Conservation (phyloP, 1,284 basidiomycete species). For the Peniophora sp. region DNA sequence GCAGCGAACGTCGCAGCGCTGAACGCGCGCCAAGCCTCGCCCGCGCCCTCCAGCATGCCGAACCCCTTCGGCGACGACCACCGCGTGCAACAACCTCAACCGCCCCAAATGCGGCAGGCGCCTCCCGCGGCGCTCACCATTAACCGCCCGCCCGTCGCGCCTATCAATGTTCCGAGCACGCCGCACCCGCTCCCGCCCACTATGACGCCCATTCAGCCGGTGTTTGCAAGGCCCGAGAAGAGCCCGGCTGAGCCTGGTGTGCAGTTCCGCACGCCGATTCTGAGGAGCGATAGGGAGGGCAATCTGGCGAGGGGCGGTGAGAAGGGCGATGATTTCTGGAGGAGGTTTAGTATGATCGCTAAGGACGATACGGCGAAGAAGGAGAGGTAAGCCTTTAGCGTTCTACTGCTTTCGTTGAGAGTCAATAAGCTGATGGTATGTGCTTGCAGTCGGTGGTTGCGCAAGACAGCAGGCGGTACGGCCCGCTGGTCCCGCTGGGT, state of each 20-base stretch:
- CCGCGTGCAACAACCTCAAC: constrained; percentile 22
- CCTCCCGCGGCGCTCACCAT: constrained; percentile 20
- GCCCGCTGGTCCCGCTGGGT: constrained; percentile 55
- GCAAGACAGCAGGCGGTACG: constrained; percentile 46
- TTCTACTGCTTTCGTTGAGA: background rate
- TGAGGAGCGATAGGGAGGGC: constrained; percentile 63
- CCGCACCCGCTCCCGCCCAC: constrained; percentile 73
- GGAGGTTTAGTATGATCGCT: constrained; percentile 75
- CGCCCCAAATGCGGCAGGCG: constrained; percentile 19
- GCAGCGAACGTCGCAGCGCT: constrained; percentile 58
- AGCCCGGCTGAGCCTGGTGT: constrained; percentile 31
- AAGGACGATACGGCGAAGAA: constrained; percentile 50
- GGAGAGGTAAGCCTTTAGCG: constrained; percentile 40
- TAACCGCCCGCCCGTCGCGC: constrained; percentile 15
- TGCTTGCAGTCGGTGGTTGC: constrained; percentile 51
- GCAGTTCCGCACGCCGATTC: constrained; percentile 49
- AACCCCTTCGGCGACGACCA: constrained; percentile 20
- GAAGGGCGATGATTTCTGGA: constrained; percentile 77
- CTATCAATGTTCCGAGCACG: constrained; percentile 28
- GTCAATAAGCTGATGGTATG: constrained; percentile 7
- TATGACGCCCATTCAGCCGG: constrained; percentile 68
- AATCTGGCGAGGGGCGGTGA: constrained; percentile 55
- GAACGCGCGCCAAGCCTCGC: constrained; percentile 41
- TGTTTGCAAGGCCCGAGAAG: constrained; percentile 60
- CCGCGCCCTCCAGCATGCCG: constrained; percentile 20